Evolutionary conservation across 2,329 filamentous ascomycete species (phyloP), one percentile per base, ranked within the genome.

Genomic region (Emydomyces testavorans): DNA sequence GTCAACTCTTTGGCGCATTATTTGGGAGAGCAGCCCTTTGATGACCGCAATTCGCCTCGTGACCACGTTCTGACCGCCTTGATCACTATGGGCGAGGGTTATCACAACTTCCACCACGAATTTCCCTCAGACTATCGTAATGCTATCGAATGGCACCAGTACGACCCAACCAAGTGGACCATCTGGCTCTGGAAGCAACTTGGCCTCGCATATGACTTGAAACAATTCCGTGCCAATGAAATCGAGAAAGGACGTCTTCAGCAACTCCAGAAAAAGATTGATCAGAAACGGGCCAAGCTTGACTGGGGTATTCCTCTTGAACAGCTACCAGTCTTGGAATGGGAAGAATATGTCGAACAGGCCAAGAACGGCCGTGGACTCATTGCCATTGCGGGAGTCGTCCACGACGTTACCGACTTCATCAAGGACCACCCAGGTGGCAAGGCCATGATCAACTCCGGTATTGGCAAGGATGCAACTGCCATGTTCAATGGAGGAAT

Each of bases 91-190:
- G 86, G 86, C 41, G 86, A 89, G 70, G 86, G 86, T 24, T 93
- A 93, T 72, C 86, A 93, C 77, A 93, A 93, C 76, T 93, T 93
- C 77, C 86, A 93, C 71, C 86, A 93, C 75, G 86, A 93, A 67
- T 93, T 93, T 71, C 87, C 87, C 47, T 90, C 85, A 8, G 86
- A 93, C 67, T 93, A 92, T 78, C 85, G 86, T 64, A 93, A 93
- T 65, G 86, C 85, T 53, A 90, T 92, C 57, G 75, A 87, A 68
- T 93, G 86, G 85, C 83, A 80, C 71, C 86, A 93, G 71, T 93
- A 93, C 62, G 86, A 93, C 65, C 86, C 86, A 39, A 93, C 86
- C 65, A 93, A 93, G 73, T 92, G 86, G 85, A 76, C 71, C 63
- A 93, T 93, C 72, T 86, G 80, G 80, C 60, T 73, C 51, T 89